Evolutionary conservation across 306 rosid species (phyloP).

Genomic region (Rosa multiflora): DNA sequence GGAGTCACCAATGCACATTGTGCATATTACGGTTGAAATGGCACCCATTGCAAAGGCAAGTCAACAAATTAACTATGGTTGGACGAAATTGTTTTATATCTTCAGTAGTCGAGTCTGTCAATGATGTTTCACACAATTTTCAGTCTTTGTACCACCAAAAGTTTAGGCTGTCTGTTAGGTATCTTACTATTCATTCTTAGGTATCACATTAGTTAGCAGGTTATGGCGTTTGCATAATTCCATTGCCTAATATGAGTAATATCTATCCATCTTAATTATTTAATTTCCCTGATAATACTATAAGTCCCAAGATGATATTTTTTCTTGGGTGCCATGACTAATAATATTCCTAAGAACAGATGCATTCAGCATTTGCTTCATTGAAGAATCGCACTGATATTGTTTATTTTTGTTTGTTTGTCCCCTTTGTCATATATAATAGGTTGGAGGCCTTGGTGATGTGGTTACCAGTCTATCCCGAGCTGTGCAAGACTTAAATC

Average conservation of each 20-base stretch:
- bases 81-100: not conserved
- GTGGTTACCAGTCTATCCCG: slow-evolving; percentile 87
- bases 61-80: slow-evolving; percentile 10
- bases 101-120: not conserved
- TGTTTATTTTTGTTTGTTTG: not conserved
- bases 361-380: not conserved
- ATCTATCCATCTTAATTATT: not conserved
- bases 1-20: slow-evolving; percentile 92
- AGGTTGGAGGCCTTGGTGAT: slow-evolving; percentile 98
- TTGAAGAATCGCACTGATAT: not conserved
- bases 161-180: not conserved
- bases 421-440: not conserved
- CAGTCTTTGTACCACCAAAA: not conserved
- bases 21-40: slow-evolving; percentile 95
- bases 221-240: not conserved
- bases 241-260: not conserved
- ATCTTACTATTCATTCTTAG: not conserved
- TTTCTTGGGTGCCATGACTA: not conserved
- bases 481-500: slow-evolving; percentile 81
- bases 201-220: not conserved
- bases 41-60: slow-evolving; percentile 96
- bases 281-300: not conserved
- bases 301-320: not conserved
- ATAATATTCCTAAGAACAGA: not conserved
- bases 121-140: not conserved